Conservation (phyloP, 371 early-diverging fungal genomes). For the Mortierella polycephala region DNA sequence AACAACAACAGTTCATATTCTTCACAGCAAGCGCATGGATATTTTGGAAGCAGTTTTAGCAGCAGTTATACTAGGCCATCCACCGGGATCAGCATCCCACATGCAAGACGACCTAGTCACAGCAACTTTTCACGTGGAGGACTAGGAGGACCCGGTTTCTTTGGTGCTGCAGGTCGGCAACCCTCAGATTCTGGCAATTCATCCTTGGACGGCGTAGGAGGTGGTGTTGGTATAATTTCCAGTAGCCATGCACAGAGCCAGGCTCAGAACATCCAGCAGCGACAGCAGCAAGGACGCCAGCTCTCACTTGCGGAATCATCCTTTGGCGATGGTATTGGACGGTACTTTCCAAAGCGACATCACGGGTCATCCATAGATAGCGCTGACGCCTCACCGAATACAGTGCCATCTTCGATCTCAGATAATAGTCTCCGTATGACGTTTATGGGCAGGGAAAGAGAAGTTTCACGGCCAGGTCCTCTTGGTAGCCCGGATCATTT, state of each 20-base stretch:
- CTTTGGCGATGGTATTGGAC: slow-evolving; percentile 43
- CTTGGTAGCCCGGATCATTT: not conserved
- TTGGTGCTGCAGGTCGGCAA: slow-evolving; percentile 8
- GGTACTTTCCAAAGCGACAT: slow-evolving; percentile 36
- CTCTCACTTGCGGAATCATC: slow-evolving; percentile 36
- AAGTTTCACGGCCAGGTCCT: not conserved
- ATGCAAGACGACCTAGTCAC: slow-evolving; percentile 29
- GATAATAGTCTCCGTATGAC: slow-evolving; percentile 6
- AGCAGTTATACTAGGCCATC: slow-evolving; percentile 31
- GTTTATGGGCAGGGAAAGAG: not conserved
- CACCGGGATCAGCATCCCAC: slow-evolving; percentile 35
- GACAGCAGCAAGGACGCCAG: slow-evolving; percentile 22
- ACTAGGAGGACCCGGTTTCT: slow-evolving; percentile 14
- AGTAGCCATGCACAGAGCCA: slow-evolving; percentile 6
- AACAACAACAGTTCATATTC: slow-evolving; percentile 6
- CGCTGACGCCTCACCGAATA: slow-evolving; percentile 12
- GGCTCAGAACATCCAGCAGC: slow-evolving; percentile 3
- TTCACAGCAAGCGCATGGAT: slow-evolving; percentile 1
- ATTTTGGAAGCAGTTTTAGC: slow-evolving; percentile 25
- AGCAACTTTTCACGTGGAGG: slow-evolving; percentile 5
- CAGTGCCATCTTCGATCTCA: not conserved
- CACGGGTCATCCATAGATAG: slow-evolving; percentile 29
- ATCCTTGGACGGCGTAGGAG: slow-evolving; percentile 12
- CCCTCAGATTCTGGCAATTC: slow-evolving; percentile 36
- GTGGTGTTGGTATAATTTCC: not conserved